Evolutionary conservation across 495 filamentous ascomycete species (phyloP).

Genomic region (Corynascus novoguineensis): DNA sequence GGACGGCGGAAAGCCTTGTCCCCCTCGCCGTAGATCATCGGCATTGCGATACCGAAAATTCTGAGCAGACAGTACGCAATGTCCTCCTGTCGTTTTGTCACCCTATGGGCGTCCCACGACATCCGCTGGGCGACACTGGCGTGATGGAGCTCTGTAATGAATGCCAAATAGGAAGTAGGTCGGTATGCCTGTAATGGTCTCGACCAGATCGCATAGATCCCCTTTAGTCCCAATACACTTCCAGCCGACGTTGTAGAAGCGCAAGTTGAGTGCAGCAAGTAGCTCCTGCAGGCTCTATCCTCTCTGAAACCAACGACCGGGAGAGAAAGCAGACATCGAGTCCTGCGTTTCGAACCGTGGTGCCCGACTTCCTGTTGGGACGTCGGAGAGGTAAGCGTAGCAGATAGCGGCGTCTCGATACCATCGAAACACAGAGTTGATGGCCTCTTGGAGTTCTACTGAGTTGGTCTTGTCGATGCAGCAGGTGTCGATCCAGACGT

Average conservation of each 20-base stretch:
- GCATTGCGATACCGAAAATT: slow-evolving; percentile 36
- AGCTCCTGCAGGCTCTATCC: slow-evolving; percentile 45
- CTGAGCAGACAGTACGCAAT: slow-evolving; percentile 36
- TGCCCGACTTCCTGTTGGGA: neutral
- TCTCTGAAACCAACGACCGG: slow-evolving; percentile 35
- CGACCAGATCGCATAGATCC: neutral
- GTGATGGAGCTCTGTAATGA: neutral
- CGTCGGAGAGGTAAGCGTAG: slow-evolving; percentile 31
- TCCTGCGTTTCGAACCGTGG: fast-evolving
- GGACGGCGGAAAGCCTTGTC: slow-evolving; percentile 27
- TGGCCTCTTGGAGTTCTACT: slow-evolving; percentile 31
- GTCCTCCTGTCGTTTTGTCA: slow-evolving; percentile 30
- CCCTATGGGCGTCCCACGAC: slow-evolving; percentile 33
- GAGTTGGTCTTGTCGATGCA: slow-evolving; percentile 34
- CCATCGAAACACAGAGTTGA: slow-evolving; percentile 42
- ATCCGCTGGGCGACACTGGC: slow-evolving; percentile 30
- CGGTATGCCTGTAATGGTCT: slow-evolving; percentile 27
- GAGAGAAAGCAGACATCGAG: neutral
- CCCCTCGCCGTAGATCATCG: slow-evolving; percentile 37
- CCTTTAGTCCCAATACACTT: slow-evolving; percentile 21
- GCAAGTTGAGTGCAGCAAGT: slow-evolving; percentile 27
- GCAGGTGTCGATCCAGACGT: slow-evolving; percentile 34
- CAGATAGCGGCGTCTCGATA: slow-evolving; percentile 30
- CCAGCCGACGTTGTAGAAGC: slow-evolving; percentile 33
- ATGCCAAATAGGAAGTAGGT: neutral